These are phyloP conservation scores for Amaranthus hypochondriacus DNA, from an alignment of 148 eudicot species.

Conservation along the genomic window DNA sequence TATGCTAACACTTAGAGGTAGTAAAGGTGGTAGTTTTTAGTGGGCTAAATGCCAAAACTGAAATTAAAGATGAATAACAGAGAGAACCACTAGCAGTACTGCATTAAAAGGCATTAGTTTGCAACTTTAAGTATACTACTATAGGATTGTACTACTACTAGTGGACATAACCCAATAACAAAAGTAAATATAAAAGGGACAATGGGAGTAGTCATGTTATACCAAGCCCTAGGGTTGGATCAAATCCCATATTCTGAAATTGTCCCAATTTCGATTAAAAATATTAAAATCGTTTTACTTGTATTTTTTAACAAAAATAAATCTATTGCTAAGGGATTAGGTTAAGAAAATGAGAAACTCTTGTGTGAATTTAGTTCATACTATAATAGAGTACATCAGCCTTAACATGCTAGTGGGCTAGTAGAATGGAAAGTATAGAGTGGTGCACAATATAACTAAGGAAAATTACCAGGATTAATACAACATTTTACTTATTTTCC, in stretches of 20 bases:
- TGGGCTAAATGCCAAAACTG: constrained; percentile 31
- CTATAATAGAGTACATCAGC: too few species aligned
- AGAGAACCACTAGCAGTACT: constrained; percentile 34
- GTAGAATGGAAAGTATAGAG: too few species aligned
- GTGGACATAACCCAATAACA: constrained; percentile 28
- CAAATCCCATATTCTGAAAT: not conserved
- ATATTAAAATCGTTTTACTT: too few species aligned
- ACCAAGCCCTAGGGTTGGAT: not conserved
- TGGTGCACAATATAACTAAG: too few species aligned
- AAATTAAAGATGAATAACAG: constrained; percentile 21
- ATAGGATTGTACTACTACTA: constrained; percentile 21
- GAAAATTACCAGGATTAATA: too few species aligned
- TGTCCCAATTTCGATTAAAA: too few species aligned
- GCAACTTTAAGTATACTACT: constrained; percentile 11
- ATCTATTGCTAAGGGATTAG: too few species aligned
- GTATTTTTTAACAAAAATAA: too few species aligned
- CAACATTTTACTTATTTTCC: too few species aligned
- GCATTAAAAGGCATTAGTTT: constrained; percentile 30
- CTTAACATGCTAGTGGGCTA: too few species aligned
- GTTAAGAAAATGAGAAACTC: too few species aligned
- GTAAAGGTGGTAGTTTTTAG: constrained; percentile 23
- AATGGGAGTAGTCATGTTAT: not conserved
- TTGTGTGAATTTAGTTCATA: too few species aligned
- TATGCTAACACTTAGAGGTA: constrained; percentile 32
- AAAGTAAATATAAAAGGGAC: constrained; percentile 13